Base-by-base conservation (phyloP, 2,329 filamentous ascomycete genomes). In the Aspergillus udagawae region DNA sequence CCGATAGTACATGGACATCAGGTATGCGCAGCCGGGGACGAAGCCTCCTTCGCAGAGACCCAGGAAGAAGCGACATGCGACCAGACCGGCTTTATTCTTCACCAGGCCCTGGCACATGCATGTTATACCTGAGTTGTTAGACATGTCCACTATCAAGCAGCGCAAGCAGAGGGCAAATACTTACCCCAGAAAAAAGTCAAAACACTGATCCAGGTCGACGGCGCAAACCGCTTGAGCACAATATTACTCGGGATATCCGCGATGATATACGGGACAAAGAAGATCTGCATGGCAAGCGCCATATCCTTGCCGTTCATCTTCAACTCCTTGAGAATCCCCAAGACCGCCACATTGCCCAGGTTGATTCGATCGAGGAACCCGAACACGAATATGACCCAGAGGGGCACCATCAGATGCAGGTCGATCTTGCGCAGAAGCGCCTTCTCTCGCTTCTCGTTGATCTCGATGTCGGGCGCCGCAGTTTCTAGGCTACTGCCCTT, bases 1-100 rank as follows among this genome's bases (percentile, higher is more conserved):
- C 21, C 62, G 65, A 51, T 80, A 80, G 54, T 69, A 74, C 60
- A 63, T 66, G 38, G 62, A 60, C 53, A 72, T 65, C 14, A 70
- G 58, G 41, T 66, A 69, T 10, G 63, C 64, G 55, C 61, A 66
- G 7, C 74, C 75, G 1, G 73, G 74, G 23, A 77, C 70, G 52
- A 75, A 75, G 3, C 74, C 73, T 8, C 70, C 72, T 51, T 74
- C 71, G 17, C 66, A 65, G 12, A 67, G 56, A 9, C 71, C 70
- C 17, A 73, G 63, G 50, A 73, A 64, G 56, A 72, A 64, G 32
- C 70, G 64, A 44, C 67, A 71, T 25, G 67, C 62, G 20, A 70
- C 62, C 1, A 73, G 61, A 23, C 70, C 70, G 4, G 60, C 62
- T 32, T 64, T 68, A 14, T 60, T 67, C 42, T 65, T 56, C 8